These are phyloP conservation scores for Xylariaceae sp. DNA, from an alignment of 2,329 filamentous ascomycete genomes.

Conservation along the genomic window DNA sequence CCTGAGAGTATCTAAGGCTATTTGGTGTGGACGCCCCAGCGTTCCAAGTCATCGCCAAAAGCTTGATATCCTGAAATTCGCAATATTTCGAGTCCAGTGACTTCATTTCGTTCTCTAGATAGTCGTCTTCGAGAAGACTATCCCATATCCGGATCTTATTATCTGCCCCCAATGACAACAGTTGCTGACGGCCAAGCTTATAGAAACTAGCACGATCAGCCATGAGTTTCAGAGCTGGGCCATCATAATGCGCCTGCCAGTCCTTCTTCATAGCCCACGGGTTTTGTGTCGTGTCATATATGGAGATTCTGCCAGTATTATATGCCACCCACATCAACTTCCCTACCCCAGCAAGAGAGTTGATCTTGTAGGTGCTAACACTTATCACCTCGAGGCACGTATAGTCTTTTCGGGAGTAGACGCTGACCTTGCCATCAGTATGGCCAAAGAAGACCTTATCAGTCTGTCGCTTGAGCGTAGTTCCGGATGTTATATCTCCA, in stretches of 20 bases:
- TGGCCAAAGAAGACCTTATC: conserved; percentile 88
- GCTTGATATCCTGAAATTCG: conserved; percentile 76
- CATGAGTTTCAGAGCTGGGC: conserved; percentile 71
- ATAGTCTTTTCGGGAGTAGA: conserved; percentile 81
- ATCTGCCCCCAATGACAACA: conserved; percentile 84
- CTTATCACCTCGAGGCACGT: conserved; percentile 76
- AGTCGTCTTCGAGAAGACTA: conserved; percentile 88
- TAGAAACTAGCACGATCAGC: conserved; percentile 81
- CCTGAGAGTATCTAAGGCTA: conserved; percentile 67
- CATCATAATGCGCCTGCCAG: conserved; percentile 83
- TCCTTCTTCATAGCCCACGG: conserved; percentile 93
- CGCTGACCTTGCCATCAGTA: conserved; percentile 86
- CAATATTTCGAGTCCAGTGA: conserved; percentile 79
- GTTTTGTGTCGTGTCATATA: conserved; percentile 79
- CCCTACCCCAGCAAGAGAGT: conserved; percentile 76
- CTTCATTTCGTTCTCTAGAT: conserved; percentile 90
- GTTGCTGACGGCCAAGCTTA: conserved; percentile 78
- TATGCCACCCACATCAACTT: conserved; percentile 88
- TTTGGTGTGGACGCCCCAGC: conserved; percentile 92
- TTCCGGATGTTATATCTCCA: conserved; percentile 84
- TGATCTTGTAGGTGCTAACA: conserved; percentile 94
- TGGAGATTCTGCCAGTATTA: conserved; percentile 89
- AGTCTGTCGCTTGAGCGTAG: conserved; percentile 69
- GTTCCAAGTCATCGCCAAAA: conserved; percentile 91
- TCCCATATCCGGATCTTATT: conserved; percentile 87